Conservation (phyloP, 768 basidiomycete genomes). For the Panaeolus cyanescens region DNA sequence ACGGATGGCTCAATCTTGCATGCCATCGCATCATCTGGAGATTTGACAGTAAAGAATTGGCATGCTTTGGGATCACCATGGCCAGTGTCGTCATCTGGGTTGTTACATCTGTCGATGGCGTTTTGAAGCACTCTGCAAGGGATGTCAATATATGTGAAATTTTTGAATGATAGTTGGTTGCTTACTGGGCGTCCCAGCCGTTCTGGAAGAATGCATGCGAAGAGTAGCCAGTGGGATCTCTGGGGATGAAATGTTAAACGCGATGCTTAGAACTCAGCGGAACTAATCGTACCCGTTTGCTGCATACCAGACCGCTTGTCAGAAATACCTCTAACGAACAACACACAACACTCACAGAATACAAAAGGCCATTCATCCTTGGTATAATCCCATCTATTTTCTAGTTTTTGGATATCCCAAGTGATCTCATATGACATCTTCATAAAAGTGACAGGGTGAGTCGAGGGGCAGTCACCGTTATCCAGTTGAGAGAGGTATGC, state of each 20-base stretch:
- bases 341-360: conserved; percentile 21
- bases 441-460: conserved; percentile 39
- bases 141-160: not conserved
- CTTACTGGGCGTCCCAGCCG: conserved; percentile 46
- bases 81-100: not conserved
- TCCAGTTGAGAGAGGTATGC: conserved; percentile 35
- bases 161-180: not conserved
- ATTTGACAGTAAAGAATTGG: not conserved
- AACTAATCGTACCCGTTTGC: conserved; percentile 39
- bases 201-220: conserved; percentile 50
- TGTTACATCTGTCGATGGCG: conserved; percentile 44
- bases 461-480: conserved; percentile 38
- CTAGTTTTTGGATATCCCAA: conserved; percentile 38
- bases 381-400: conserved; percentile 34
- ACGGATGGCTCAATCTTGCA: not conserved
- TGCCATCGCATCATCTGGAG: not conserved
- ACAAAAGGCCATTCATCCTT: conserved; percentile 43
- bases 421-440: conserved; percentile 43
- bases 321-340: not conserved
- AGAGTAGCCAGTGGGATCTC: conserved; percentile 55
- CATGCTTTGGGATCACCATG: not conserved
- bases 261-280: not conserved
- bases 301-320: not conserved
- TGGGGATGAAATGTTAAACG: conserved; percentile 16
- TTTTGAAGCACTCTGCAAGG: conserved; percentile 37